Conservation (phyloP, 139 green algal species). For the Chlamydomonas schloesseri region DNA sequence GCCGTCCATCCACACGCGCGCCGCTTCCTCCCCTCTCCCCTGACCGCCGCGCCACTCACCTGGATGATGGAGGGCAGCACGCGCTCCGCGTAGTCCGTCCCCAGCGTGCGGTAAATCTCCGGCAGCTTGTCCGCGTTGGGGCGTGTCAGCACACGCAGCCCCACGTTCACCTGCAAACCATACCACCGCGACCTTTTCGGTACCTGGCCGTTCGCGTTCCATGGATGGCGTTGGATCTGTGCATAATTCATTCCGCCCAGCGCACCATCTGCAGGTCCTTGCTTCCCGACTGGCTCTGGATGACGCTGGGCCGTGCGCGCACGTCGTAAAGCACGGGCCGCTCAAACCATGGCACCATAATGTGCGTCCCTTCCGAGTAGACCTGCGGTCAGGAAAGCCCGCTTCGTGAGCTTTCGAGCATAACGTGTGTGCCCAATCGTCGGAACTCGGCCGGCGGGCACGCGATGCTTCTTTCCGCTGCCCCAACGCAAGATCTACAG, state of each 20-base stretch:
- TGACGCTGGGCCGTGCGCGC: conserved; percentile 92
- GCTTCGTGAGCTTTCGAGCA: background rate
- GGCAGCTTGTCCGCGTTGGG: conserved; percentile 89
- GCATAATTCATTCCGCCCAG: background rate
- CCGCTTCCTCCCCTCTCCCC: background rate
- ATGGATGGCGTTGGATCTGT: background rate
- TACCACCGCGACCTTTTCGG: background rate
- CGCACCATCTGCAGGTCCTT: conserved; percentile 97
- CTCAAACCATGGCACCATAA: conserved; percentile 99
- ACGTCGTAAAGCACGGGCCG: conserved; percentile 98
- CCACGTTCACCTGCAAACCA: conserved; percentile 92
- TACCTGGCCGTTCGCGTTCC: background rate
- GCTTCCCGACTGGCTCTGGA: conserved; percentile 92
- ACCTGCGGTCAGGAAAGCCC: conserved; percentile 71
- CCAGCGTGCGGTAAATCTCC: conserved; percentile 95
- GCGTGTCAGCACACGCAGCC: conserved; percentile 95
- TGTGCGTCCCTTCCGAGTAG: conserved; percentile 96
- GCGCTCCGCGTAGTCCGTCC: conserved; percentile 93
- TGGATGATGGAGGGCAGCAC: conserved; percentile 99
- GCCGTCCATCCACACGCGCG: too few species aligned
- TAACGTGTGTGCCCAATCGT: background rate
- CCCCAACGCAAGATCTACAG: background rate
- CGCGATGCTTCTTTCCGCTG: background rate
- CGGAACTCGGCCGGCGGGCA: background rate
- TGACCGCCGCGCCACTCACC: conserved; percentile 46